A percentile compares a stretch with the other conserved stretches of the same genome.
Conservation (phyloP, 768 basidiomycete species). For the Pleurotus tuoliensis region DNA sequence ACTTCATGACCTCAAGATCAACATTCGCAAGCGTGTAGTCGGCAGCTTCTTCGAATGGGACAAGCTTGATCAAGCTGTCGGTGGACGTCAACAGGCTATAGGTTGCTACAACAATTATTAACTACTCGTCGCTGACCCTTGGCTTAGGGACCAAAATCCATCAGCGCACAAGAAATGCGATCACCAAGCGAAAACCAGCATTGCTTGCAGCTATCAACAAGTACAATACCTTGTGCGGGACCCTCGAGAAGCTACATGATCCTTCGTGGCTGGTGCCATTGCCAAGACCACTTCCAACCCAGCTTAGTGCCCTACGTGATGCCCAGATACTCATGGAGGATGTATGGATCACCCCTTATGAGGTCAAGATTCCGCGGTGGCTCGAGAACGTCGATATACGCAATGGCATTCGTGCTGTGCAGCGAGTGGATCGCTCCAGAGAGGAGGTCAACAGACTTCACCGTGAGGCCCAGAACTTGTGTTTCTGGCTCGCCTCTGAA, state of each 20-base stretch:
- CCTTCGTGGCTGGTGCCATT: constrained; percentile 24
- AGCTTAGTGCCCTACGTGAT: constrained; percentile 22
- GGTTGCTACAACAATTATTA: too few species aligned
- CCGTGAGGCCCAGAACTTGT: constrained; percentile 29
- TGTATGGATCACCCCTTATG: constrained; percentile 25
- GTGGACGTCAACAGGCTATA: constrained; percentile 24
- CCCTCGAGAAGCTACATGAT: constrained; percentile 17
- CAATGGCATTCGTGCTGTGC: constrained; percentile 15
- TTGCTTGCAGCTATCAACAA: constrained; percentile 24
- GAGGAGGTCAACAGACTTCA: constrained; percentile 25
- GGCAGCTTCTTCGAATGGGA: constrained; percentile 35
- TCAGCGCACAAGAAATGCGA: constrained; percentile 27
- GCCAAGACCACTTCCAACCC: constrained; percentile 25
- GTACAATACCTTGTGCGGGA: constrained; percentile 23
- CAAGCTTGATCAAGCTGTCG: constrained; percentile 27
- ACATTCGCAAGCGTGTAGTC: constrained; percentile 28
- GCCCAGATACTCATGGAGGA: constrained; percentile 28
- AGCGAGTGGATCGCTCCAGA: constrained; percentile 20
- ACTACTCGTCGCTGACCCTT: too few species aligned
- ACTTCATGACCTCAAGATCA: constrained; percentile 35
- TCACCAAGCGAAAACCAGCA: constrained; percentile 25
- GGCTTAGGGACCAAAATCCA: constrained; percentile 28
- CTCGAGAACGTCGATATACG: constrained; percentile 25
- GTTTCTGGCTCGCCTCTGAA: constrained; percentile 28
- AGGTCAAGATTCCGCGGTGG: constrained; percentile 22